Evolutionary conservation across 2,329 filamentous ascomycete species (phyloP).

Genomic region (Aureobasidium sp.): DNA sequence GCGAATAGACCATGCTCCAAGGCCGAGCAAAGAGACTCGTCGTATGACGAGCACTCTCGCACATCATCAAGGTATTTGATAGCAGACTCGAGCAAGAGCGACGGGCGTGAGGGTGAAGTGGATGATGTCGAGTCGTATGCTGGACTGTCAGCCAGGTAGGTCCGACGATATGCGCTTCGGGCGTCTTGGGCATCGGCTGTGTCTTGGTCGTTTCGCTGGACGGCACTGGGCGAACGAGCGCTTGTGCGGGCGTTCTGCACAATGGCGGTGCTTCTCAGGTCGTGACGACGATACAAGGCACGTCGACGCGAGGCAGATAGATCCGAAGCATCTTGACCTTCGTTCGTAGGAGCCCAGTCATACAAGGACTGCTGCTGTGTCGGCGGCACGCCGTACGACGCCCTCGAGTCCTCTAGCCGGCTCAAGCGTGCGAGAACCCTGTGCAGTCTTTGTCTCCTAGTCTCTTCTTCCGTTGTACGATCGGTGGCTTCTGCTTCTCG

Average conservation of each 20-base stretch:
- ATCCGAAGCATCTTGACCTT: slow-evolving; percentile 29
- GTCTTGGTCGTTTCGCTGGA: slow-evolving; percentile 27
- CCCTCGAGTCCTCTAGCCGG: slow-evolving; percentile 35
- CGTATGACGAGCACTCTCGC: slow-evolving; percentile 45
- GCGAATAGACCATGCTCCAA: slow-evolving; percentile 50
- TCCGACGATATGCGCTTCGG: slow-evolving; percentile 28
- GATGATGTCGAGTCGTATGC: slow-evolving; percentile 7
- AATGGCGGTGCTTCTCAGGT: slow-evolving; percentile 27
- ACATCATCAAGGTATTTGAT: slow-evolving; percentile 56
- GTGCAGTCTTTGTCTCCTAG: slow-evolving; percentile 36
- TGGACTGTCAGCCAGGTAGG: slow-evolving; percentile 30
- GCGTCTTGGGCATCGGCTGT: background rate
- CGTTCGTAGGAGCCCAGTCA: slow-evolving; percentile 51
- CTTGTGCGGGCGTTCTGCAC: slow-evolving; percentile 27
- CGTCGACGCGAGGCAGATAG: slow-evolving; percentile 35
- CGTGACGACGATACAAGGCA: slow-evolving; percentile 28
- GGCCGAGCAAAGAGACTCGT: slow-evolving; percentile 49
- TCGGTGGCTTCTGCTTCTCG: slow-evolving; percentile 10
- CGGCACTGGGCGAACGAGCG: slow-evolving; percentile 25
- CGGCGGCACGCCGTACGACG: slow-evolving; percentile 46
- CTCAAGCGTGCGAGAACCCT: slow-evolving; percentile 41
- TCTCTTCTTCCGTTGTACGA: slow-evolving; percentile 30
- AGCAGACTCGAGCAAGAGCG: slow-evolving; percentile 47
- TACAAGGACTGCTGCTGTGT: slow-evolving; percentile 49
- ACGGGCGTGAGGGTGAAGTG: background rate